phyloP scores from a whole-genome alignment of 352 stramenopile species.

The Pilasporangium apinafurcum region DNA sequence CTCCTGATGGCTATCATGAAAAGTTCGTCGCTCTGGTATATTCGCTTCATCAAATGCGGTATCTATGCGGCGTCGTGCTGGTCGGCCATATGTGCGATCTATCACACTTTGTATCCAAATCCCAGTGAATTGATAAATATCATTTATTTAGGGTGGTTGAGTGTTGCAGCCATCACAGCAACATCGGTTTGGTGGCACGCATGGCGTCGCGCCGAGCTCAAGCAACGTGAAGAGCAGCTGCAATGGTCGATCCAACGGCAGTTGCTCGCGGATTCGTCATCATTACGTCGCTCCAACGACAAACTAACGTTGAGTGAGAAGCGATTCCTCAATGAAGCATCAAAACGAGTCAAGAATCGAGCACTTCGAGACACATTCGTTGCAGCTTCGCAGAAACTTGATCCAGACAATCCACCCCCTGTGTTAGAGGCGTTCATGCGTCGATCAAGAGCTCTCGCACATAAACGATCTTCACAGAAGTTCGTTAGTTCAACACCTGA shows the following conservation, averaged over 20 bases:
- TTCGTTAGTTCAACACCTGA: neutral
- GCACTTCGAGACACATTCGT: conserved; percentile 1
- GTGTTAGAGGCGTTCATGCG: conserved; percentile 12
- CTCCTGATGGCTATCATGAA: conserved; percentile 26
- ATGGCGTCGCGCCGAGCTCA: conserved; percentile 9
- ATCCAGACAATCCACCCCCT: conserved; percentile 1
- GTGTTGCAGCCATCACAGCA: conserved; percentile 16
- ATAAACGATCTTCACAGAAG: neutral
- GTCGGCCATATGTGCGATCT: conserved; percentile 42
- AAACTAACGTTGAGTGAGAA: neutral
- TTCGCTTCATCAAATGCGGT: conserved; percentile 42
- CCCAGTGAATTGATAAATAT: conserved; percentile 27
- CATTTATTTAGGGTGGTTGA: conserved; percentile 57
- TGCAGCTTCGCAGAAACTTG: conserved; percentile 1
- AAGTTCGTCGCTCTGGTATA: conserved; percentile 51
- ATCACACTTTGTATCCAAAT: conserved; percentile 17
- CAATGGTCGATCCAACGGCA: conserved; percentile 9
- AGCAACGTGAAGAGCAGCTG: conserved; percentile 8
- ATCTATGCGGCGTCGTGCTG: conserved; percentile 52
- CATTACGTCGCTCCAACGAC: too few relatives aligned
- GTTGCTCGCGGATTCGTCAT: too few relatives aligned
- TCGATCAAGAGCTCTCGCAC: conserved; percentile 2
- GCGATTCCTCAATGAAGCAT: neutral
- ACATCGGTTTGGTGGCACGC: conserved; percentile 12
- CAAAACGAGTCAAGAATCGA: neutral